These are phyloP conservation scores for Eutypa lata DNA, from an alignment of 2,329 filamentous ascomycete genomes.

Conservation along the genomic window DNA sequence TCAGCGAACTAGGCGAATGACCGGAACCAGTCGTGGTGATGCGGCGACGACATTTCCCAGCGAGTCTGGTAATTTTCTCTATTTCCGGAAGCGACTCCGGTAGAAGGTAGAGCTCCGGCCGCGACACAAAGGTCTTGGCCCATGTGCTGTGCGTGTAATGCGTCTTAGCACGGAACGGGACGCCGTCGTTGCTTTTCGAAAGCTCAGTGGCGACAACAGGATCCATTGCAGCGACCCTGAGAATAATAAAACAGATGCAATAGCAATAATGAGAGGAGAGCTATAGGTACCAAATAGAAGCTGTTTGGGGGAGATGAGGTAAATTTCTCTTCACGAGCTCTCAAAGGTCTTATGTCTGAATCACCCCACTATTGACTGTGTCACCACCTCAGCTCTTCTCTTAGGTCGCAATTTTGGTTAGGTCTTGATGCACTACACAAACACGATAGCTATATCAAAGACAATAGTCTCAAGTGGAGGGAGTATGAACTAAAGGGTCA, in stretches of 20 bases:
- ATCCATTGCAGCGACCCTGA: slow-evolving; percentile 16
- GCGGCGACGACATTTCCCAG: slow-evolving; percentile 75
- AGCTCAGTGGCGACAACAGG: slow-evolving; percentile 23
- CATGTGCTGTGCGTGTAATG: slow-evolving; percentile 84
- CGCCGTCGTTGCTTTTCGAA: slow-evolving; percentile 21
- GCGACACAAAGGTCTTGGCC: slow-evolving; percentile 87
- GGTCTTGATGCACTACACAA: no score
- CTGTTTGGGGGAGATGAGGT: background rate
- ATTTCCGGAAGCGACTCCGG: slow-evolving; percentile 78
- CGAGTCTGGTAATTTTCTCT: slow-evolving; percentile 77
- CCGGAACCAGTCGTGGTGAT: slow-evolving; percentile 85
- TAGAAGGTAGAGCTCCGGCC: slow-evolving; percentile 87
- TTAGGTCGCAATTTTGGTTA: no score
- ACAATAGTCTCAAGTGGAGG: no score
- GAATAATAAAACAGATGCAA: background rate
- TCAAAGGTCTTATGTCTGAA: no score
- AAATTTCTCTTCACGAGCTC: no score
- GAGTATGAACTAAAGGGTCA: no score
- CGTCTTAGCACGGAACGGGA: slow-evolving; percentile 74
- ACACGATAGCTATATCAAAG: no score
- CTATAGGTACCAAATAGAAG: no score
- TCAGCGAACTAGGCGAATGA: slow-evolving; percentile 89
- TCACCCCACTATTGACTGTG: no score
- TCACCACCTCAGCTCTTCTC: no score
- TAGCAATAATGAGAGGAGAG: background rate